Conservation (phyloP, 805 yeast genomes). For the Danielia oregonensis region DNA sequence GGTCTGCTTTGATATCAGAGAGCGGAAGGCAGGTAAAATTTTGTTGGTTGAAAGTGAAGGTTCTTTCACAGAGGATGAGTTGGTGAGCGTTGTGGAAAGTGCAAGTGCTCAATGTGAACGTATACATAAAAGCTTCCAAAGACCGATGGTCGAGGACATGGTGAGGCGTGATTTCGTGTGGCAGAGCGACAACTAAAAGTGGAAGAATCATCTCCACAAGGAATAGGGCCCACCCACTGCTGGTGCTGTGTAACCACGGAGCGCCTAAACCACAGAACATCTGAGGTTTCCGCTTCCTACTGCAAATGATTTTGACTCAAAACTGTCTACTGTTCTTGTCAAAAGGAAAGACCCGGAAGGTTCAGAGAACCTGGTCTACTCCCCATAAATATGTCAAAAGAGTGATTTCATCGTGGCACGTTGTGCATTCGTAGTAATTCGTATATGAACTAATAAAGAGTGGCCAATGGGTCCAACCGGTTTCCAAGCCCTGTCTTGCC, state of each 20-base stretch:
- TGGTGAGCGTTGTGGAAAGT: conserved; percentile 49
- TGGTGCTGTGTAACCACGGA: too few species aligned
- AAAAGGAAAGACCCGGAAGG: too few species aligned
- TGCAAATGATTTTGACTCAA: too few species aligned
- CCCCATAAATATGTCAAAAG: too few species aligned
- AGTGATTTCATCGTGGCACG: too few species aligned
- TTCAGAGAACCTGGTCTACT: too few species aligned
- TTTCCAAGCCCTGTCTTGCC: conserved; percentile 19
- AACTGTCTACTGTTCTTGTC: too few species aligned
- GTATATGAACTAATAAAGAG: conserved; percentile 42
- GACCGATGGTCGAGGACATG: conserved; percentile 42
- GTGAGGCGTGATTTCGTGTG: conserved; percentile 57
- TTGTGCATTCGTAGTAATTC: too few species aligned
- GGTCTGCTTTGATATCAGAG: conserved; percentile 54
- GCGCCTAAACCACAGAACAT: conserved; percentile 1
- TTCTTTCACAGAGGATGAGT: conserved; percentile 52
- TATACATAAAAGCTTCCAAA: conserved; percentile 44
- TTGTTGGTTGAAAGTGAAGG: conserved; percentile 75
- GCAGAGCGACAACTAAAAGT: conserved; percentile 28
- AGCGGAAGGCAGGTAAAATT: conserved; percentile 50
- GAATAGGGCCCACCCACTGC: too few species aligned
- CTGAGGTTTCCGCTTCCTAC: too few species aligned
- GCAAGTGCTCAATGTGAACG: conserved; percentile 47
- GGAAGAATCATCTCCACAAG: too few species aligned
- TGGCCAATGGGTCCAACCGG: conserved; percentile 41